A percentile compares a stretch with the other conserved stretches of the same genome.
These are phyloP conservation scores for Dioszegia crocea DNA, from an alignment of 768 basidiomycete species.

Conservation along the genomic window DNA sequence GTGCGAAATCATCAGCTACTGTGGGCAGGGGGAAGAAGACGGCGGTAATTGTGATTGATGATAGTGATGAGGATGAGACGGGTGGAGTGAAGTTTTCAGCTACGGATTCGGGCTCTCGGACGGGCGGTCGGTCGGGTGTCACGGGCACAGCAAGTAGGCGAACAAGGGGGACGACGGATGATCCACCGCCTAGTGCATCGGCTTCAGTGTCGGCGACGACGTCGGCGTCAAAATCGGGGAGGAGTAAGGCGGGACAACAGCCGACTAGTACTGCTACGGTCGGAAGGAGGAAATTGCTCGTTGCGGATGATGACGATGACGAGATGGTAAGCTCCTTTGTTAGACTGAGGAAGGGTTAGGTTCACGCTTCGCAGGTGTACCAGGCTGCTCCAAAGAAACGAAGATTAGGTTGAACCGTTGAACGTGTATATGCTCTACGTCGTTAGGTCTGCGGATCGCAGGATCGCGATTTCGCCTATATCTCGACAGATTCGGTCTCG, in stretches of 20 bases:
- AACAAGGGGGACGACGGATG: background rate
- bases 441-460: no score
- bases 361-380: slow-evolving; percentile 17
- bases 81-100: slow-evolving; percentile 10
- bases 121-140: no score
- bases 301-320: slow-evolving; percentile 28
- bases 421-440: no score
- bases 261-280: slow-evolving; percentile 4
- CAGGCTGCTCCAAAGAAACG: slow-evolving; percentile 23
- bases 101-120: background rate
- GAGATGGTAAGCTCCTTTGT: slow-evolving; percentile 1
- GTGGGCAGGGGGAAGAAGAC: slow-evolving; percentile 6
- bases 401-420: slow-evolving; percentile 5
- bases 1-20: background rate
- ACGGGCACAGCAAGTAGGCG: no score
- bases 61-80: slow-evolving; percentile 20
- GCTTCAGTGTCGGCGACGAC: background rate
- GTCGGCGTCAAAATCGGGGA: background rate
- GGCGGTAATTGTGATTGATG: slow-evolving; percentile 6
- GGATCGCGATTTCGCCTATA: no score
- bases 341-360: background rate
- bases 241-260: background rate
- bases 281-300: slow-evolving; percentile 21
- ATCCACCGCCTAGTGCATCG: background rate
- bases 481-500: no score